These are phyloP conservation scores for Phanerodontia chrysosporium DNA, from an alignment of 768 basidiomycete species.

Conservation along the genomic window DNA sequence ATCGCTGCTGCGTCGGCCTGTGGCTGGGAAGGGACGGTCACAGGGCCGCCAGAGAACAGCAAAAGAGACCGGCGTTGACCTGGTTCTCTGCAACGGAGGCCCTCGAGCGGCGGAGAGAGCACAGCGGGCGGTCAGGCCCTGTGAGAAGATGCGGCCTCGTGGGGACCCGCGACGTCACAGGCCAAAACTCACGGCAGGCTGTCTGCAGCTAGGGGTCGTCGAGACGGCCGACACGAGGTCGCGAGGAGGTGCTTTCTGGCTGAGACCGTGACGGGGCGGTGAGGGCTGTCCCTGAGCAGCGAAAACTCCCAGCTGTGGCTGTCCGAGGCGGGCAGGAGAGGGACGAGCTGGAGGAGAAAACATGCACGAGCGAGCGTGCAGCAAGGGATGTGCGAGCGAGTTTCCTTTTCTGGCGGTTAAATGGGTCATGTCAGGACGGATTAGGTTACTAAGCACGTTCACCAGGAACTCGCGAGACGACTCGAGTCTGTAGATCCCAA, in stretches of 20 bases:
- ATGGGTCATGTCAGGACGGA: constrained; percentile 2
- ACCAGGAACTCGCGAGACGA: background rate
- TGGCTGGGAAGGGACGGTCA: no score
- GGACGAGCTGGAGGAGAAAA: no score
- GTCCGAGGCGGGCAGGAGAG: no score
- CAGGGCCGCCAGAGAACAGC: no score
- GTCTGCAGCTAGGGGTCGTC: background rate
- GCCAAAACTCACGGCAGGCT: background rate
- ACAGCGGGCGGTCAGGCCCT: background rate
- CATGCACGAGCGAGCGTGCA: background rate
- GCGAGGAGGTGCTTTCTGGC: background rate
- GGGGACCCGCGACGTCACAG: background rate
- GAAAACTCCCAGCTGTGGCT: background rate
- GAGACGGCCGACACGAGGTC: background rate
- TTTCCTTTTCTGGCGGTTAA: constrained; percentile 1
- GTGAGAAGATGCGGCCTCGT: background rate
- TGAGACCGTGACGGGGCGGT: background rate
- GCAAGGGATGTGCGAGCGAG: background rate
- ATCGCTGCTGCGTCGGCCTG: no score
- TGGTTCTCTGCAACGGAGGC: no score
- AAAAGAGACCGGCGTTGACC: no score
- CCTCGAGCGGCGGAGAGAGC: no score
- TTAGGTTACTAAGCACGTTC: background rate
- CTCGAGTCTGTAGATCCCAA: background rate
- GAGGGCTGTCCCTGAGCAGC: background rate